Conservation (phyloP, 495 filamentous ascomycete genomes). For the Gamarada debralockiae region DNA sequence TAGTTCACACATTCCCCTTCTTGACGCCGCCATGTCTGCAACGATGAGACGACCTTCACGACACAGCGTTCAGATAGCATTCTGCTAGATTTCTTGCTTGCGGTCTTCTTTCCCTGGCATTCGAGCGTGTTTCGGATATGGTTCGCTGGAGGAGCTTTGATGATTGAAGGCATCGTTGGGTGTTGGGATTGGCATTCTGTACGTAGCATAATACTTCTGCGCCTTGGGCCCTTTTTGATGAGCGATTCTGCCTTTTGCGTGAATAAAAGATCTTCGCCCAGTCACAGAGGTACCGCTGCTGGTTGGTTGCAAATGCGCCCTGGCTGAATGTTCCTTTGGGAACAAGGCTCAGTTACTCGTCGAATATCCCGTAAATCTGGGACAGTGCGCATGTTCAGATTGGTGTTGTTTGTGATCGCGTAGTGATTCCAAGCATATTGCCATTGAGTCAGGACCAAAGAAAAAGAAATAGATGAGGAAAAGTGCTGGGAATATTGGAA, state of each 20-base stretch:
- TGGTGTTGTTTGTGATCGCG: too few species aligned
- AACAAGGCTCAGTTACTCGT: too few species aligned
- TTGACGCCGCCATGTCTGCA: conserved; percentile 15
- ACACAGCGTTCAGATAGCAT: conserved; percentile 15
- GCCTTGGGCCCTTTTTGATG: background rate
- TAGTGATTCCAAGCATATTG: too few species aligned
- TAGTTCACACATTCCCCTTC: conserved; percentile 9
- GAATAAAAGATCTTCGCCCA: too few species aligned
- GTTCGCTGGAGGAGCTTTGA: background rate
- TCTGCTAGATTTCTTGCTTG: conserved; percentile 16
- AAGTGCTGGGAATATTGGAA: conserved; percentile 28
- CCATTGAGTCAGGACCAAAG: background rate
- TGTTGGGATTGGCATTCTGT: conserved; percentile 16
- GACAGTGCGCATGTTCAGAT: too few species aligned
- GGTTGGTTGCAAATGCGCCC: too few species aligned
- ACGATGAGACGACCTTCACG: conserved; percentile 26
- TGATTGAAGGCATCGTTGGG: conserved; percentile 15
- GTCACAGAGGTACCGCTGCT: too few species aligned
- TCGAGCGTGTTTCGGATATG: background rate
- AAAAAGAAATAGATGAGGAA: conserved; percentile 6
- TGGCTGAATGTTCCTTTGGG: too few species aligned
- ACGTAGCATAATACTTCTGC: conserved; percentile 12
- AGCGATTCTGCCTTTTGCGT: too few species aligned
- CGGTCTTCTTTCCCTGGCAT: background rate
- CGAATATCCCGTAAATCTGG: too few species aligned